Percentiles rank a stretch among this genome's conserved stretches.
These are phyloP conservation scores for Acer campestre DNA, from an alignment of 345 rosid species.

Conservation along the genomic window DNA sequence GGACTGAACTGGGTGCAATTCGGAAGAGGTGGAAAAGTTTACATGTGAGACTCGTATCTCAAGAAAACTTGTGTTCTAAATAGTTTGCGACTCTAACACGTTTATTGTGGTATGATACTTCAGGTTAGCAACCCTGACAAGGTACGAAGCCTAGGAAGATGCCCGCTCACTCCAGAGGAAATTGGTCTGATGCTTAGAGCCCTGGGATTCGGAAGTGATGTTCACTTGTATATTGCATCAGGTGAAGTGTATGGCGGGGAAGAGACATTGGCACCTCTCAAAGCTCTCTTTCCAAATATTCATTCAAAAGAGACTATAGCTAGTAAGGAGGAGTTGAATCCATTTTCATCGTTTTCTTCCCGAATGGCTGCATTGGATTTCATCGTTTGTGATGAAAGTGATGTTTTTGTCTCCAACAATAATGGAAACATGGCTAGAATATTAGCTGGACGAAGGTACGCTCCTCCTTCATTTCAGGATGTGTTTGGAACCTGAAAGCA, in stretches of 20 bases:
- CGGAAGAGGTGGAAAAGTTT: slow-evolving; percentile 87
- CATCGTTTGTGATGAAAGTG: slow-evolving; percentile 90
- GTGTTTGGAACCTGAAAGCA: not conserved
- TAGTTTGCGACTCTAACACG: not conserved
- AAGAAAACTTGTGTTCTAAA: not conserved
- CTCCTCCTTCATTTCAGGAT: not conserved
- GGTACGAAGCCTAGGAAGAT: slow-evolving; percentile 77
- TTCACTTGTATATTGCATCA: slow-evolving; percentile 86
- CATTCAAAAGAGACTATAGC: slow-evolving; percentile 86
- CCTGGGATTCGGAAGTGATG: slow-evolving; percentile 78
- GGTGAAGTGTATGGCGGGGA: slow-evolving; percentile 93
- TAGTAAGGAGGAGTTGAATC: slow-evolving; percentile 65
- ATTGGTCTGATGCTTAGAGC: slow-evolving; percentile 92
- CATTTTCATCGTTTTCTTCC: slow-evolving; percentile 72
- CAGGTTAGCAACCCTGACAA: slow-evolving; percentile 80
- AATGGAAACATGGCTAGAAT: slow-evolving; percentile 98
- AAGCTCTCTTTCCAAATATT: slow-evolving; percentile 81
- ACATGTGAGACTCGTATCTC: slow-evolving; percentile 54
- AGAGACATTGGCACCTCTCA: slow-evolving; percentile 74
- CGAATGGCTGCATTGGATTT: slow-evolving; percentile 97
- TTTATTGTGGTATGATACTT: slow-evolving; percentile 22
- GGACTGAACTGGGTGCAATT: slow-evolving; percentile 66
- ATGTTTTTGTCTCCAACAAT: slow-evolving; percentile 91
- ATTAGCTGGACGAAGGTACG: slow-evolving; percentile 89
- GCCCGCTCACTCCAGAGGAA: slow-evolving; percentile 92